Base-by-base conservation (phyloP, 768 basidiomycete genomes). In the Ramaria sp. region DNA sequence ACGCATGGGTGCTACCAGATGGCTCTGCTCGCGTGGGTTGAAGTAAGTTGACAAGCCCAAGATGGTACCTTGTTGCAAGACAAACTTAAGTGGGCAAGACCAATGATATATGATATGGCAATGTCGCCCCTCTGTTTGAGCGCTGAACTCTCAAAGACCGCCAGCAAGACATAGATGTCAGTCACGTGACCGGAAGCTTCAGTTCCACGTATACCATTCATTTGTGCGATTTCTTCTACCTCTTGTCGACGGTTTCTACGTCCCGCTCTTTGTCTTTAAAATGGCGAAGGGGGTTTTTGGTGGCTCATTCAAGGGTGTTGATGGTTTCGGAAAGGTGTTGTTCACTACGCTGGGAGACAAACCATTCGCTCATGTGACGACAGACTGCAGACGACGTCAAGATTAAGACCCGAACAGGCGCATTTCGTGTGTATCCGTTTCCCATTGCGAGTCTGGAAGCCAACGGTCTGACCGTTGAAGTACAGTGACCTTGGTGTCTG, bases 331-430 rank as follows among this genome's bases (percentile, higher is more conserved):
- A 58, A 99, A 98, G 85, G 95, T 95, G 24, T 18, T 18, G 25
- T 32, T 43, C 12, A 59, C 53, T 22, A 42, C 45, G 50, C 42
- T 38, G 50, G 53, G 30, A 34, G 3, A 48, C 41, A 1, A 20
- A 9, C 27, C 45, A 20, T 12, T 48, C 8, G 9, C 48, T 6
- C 32, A 36, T 30, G 28, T 30, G 28, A 32, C 13, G 24, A 30
- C 24, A 99, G 95, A 99, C 96, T 36, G 90, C 90, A 68, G 96
- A 98, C 66, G 96, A 99, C 75, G 96, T 99, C 59, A 98, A 98
- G 73, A 90, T 99, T 71, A 93, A 93, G 77, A 98, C 96, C 32
- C 82, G 93, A 56, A 91, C 88, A 44, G 94, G 89, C 61, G 95
- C 89, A 60, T 74, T 93, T 62, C 74, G 93, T 95, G 61, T 68